A percentile compares a stretch with the other conserved stretches of the same genome.
phyloP scores from a whole-genome alignment of 78 protist genomes.

The Cavenderia fasciculata region DNA sequence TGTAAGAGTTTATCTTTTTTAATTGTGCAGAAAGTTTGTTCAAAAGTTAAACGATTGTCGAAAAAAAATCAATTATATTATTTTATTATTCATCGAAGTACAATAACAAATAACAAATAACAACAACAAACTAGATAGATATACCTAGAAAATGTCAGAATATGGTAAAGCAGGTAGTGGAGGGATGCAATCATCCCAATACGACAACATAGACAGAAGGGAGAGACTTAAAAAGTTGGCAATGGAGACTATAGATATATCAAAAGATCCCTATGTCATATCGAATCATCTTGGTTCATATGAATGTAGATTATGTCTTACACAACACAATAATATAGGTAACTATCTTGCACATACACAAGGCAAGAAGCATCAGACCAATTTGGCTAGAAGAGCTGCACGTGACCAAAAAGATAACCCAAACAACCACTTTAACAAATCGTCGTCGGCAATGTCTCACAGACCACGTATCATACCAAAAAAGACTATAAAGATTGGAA shows the following conservation, averaged over 20 bases:
- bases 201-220: constrained; percentile 88
- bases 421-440: not conserved
- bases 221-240: constrained; percentile 95
- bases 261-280: constrained; percentile 90
- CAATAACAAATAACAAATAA: too few species aligned
- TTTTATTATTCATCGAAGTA: too few species aligned
- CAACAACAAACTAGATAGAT: too few species aligned
- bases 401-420: constrained; percentile 50
- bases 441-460: not conserved
- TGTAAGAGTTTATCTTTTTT: too few species aligned
- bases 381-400: constrained; percentile 89
- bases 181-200: constrained; percentile 73
- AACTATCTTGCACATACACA: constrained; percentile 96
- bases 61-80: too few species aligned
- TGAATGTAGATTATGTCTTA: constrained; percentile 99
- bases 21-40: too few species aligned
- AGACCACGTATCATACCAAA: constrained; percentile 9
- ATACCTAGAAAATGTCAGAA: constrained; percentile 55
- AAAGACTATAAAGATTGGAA: constrained; percentile 93
- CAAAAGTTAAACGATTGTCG: too few species aligned
- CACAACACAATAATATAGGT: constrained; percentile 98
- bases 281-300: constrained; percentile 84
- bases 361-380: constrained; percentile 95
- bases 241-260: constrained; percentile 92
- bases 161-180: constrained; percentile 83